A percentile compares a stretch with the other conserved stretches of the same genome.
Conservation (phyloP, 1,284 basidiomycete genomes). For the Apiotrichum sp. region DNA sequence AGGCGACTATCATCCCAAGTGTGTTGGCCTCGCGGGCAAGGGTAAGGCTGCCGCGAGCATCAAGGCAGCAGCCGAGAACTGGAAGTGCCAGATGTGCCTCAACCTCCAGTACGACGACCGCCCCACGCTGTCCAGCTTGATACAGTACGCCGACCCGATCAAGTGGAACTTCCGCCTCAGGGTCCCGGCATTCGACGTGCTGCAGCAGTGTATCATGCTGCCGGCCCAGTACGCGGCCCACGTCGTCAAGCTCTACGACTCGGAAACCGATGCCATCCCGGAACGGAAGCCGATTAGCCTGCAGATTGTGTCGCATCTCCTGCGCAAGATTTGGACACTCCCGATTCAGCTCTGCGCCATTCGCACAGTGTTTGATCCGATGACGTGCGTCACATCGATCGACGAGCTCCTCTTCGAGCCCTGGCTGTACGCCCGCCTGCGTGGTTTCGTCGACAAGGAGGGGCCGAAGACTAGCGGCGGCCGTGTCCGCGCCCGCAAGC, state of each 20-base stretch:
- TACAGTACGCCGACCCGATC: constrained; percentile 14
- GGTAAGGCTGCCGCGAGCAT: constrained; percentile 5
- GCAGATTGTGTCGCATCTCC: constrained; percentile 17
- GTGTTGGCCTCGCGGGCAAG: constrained; percentile 26
- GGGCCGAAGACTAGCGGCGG: neutral
- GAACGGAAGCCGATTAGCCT: neutral
- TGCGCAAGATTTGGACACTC: constrained; percentile 37
- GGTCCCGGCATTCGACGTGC: constrained; percentile 23
- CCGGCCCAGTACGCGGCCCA: constrained; percentile 19
- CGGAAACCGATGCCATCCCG: neutral
- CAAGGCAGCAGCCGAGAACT: constrained; percentile 14
- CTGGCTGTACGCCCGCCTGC: constrained; percentile 30
- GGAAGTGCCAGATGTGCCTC: constrained; percentile 40
- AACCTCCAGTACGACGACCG: constrained; percentile 24
- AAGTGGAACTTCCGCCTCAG: constrained; percentile 29
- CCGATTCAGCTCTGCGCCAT: constrained; percentile 29
- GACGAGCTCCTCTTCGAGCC: constrained; percentile 26
- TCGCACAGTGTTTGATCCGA: constrained; percentile 1
- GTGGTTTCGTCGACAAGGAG: constrained; percentile 15
- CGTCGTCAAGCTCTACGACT: constrained; percentile 23
- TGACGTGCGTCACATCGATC: neutral
- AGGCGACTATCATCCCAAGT: constrained; percentile 37
- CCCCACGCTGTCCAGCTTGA: constrained; percentile 26
- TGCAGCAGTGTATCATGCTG: constrained; percentile 19
- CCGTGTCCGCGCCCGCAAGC: constrained; percentile 24